These are phyloP conservation scores for Neofusicoccum sp. DNA, from an alignment of 2,329 filamentous ascomycete species.

Conservation along the genomic window DNA sequence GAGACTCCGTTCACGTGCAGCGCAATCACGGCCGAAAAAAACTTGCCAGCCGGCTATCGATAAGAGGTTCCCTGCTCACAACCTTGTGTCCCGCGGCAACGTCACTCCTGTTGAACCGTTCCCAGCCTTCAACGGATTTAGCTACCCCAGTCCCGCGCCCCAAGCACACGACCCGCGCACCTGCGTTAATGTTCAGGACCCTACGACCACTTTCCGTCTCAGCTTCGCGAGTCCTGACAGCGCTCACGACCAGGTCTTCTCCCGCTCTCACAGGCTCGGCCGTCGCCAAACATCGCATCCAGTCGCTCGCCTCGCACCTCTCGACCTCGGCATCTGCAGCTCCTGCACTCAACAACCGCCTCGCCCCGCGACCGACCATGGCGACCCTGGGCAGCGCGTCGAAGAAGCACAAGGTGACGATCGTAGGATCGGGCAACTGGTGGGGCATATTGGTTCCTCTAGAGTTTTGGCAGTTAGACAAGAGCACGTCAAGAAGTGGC, in stretches of 20 bases:
- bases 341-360: conserved; percentile 5
- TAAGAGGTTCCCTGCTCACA: conserved; percentile 3
- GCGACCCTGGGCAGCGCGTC: conserved; percentile 51
- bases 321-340: conserved; percentile 7
- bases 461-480: not conserved
- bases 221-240: conserved; percentile 18
- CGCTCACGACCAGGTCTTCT: conserved; percentile 5
- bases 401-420: conserved; percentile 87
- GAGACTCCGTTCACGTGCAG: conserved; percentile 8
- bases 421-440: conserved; percentile 97
- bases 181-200: conserved; percentile 19
- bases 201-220: conserved; percentile 22
- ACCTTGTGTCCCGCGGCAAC: not conserved
- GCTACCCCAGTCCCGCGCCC: conserved; percentile 1
- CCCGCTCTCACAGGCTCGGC: conserved; percentile 13
- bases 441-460: conserved; percentile 38
- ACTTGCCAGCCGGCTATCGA: conserved; percentile 9
- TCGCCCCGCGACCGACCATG: conserved; percentile 36
- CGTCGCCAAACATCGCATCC: conserved; percentile 6
- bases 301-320: conserved; percentile 15
- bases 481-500: not conserved
- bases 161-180: not conserved
- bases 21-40: conserved; percentile 10
- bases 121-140: conserved; percentile 11
- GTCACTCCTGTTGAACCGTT: conserved; percentile 16